A percentile compares a stretch with the other conserved stretches of the same genome.
phyloP scores from a whole-genome alignment of 2,329 filamentous ascomycete genomes.

The Penicillium occitanis region DNA sequence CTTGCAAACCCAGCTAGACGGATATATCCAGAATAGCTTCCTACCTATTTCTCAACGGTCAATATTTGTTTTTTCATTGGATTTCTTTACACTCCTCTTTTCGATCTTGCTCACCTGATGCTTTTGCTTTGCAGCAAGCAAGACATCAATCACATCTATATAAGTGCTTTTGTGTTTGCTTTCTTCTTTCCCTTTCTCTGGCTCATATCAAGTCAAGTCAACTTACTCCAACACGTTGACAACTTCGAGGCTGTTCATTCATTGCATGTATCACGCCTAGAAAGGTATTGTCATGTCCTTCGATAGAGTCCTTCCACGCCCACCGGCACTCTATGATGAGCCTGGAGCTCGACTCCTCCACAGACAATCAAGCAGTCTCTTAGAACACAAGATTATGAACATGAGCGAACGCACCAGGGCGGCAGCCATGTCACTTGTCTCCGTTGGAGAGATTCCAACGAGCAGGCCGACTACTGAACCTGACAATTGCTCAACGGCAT shows the following conservation, averaged over 20 bases:
- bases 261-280: constrained; percentile 6
- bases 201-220: constrained; percentile 5
- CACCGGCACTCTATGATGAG: constrained; percentile 45
- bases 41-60: constrained; percentile 1
- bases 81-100: not conserved
- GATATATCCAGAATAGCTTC: constrained; percentile 6
- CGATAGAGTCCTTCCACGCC: constrained; percentile 49
- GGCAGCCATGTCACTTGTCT: constrained; percentile 11
- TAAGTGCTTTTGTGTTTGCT: constrained; percentile 27
- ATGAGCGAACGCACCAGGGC: constrained; percentile 25
- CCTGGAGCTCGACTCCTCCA: constrained; percentile 32
- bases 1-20: not conserved
- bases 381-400: constrained; percentile 47
- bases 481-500: constrained; percentile 14
- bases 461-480: not conserved
- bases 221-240: constrained; percentile 18
- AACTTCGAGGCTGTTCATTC: constrained; percentile 18
- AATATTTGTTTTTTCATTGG: constrained; percentile 7
- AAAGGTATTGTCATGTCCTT: constrained; percentile 41
- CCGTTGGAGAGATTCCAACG: not conserved
- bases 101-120: not conserved
- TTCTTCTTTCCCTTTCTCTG: constrained; percentile 16
- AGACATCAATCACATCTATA: constrained; percentile 25
- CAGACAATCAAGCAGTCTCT: constrained; percentile 36
- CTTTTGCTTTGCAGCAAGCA: not conserved